Conservation (phyloP, 2,329 filamentous ascomycete genomes). For the Beauveria bassiana region DNA sequence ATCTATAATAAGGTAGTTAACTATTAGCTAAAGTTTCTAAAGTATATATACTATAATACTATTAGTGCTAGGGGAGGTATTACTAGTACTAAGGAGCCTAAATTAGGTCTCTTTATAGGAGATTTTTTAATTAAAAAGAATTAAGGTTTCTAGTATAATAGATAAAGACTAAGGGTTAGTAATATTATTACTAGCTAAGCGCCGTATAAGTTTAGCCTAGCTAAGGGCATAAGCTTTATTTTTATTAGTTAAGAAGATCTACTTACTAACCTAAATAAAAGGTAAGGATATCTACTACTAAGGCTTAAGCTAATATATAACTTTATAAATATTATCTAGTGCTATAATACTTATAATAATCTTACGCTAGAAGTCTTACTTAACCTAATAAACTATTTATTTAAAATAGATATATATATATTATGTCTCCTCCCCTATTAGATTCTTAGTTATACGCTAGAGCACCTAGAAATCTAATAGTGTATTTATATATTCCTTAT, state of each 20-base stretch:
- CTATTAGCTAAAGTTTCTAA: not conserved
- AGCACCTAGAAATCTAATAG: not conserved
- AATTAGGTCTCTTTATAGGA: no score
- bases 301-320: not conserved
- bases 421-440: not conserved
- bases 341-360: not conserved
- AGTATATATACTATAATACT: slow-evolving; percentile 17
- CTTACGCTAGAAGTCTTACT: not conserved
- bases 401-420: not conserved
- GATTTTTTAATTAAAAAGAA: no score
- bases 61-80: slow-evolving; percentile 16
- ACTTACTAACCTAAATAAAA: not conserved
- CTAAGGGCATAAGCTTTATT: slow-evolving; percentile 15
- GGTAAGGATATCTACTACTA: not conserved
- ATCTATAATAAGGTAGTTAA: not conserved
- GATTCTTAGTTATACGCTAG: not conserved
- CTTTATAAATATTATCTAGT: not conserved
- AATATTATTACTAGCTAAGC: slow-evolving; percentile 13
- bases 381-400: not conserved
- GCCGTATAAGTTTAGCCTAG: slow-evolving; percentile 12
- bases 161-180: slow-evolving; percentile 12
- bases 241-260: not conserved
- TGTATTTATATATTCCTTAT: not conserved
- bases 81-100: no score
- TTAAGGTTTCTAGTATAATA: not conserved